Evolutionary conservation across 257 asterid genomes (phyloP).

Genomic region (Nyctanthes arbortristis): DNA sequence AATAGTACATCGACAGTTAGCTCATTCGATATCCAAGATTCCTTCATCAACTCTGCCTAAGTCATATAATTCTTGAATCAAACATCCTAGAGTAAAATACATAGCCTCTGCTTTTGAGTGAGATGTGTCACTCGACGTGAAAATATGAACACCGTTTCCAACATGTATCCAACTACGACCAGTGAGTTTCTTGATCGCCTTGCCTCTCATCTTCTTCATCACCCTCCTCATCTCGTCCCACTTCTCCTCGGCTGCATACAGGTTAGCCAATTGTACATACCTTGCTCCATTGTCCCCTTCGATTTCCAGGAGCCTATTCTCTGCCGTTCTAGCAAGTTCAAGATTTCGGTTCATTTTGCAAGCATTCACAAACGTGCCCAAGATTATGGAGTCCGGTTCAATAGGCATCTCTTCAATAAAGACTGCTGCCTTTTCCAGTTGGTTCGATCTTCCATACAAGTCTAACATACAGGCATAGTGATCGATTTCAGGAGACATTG

Average conservation of each 20-base stretch:
- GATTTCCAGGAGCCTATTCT: conserved; percentile 56
- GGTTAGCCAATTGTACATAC: conserved; percentile 75
- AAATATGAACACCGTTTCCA: conserved; percentile 52
- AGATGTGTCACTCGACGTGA: conserved; percentile 66
- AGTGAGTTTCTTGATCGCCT: conserved; percentile 62
- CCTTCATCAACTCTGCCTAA: conserved; percentile 4
- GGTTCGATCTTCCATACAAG: conserved; percentile 82
- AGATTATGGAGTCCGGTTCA: conserved; percentile 56
- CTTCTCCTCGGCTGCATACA: conserved; percentile 71
- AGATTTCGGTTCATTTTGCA: conserved; percentile 63
- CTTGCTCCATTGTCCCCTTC: conserved; percentile 66
- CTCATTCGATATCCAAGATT: not conserved
- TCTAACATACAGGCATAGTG: conserved; percentile 97
- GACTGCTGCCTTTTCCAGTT: conserved; percentile 60
- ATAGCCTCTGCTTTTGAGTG: conserved; percentile 59
- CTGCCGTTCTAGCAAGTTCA: conserved; percentile 65
- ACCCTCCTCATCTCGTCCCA: conserved; percentile 90
- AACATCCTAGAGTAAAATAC: conserved; percentile 45
- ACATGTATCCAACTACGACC: conserved; percentile 87
- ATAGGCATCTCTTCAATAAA: conserved; percentile 66
- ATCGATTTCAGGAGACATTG: conserved; percentile 63
- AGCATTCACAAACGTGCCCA: conserved; percentile 75
- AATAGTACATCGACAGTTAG: not conserved
- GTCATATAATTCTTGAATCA: conserved; percentile 47
- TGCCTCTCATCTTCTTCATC: conserved; percentile 84